Conservation (phyloP, 176 grass and related monocot species). For the Poa pratensis region DNA sequence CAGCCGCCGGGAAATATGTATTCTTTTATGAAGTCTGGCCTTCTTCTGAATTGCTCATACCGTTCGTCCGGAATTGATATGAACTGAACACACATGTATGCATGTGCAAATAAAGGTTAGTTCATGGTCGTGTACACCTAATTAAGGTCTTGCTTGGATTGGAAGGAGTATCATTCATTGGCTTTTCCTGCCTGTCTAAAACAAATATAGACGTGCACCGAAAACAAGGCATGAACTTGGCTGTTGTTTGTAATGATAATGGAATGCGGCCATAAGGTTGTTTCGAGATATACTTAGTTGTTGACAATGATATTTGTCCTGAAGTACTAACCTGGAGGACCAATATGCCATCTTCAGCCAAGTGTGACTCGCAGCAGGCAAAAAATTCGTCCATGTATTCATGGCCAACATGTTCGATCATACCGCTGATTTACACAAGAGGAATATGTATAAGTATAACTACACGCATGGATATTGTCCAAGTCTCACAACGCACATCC, state of each 20-base stretch:
- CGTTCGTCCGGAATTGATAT: constrained; percentile 11
- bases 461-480: not conserved
- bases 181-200: not conserved
- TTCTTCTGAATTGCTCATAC: not conserved
- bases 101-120: constrained; percentile 13
- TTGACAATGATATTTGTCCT: not conserved
- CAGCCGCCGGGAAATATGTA: constrained; percentile 19
- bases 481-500: not conserved
- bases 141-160: constrained; percentile 4
- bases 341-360: constrained; percentile 27
- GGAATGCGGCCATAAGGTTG: too few relatives aligned
- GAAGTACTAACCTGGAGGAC: constrained; percentile 13
- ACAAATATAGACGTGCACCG: not conserved
- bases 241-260: too few relatives aligned
- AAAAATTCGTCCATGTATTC: not conserved
- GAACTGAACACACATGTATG: constrained; percentile 14
- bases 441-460: not conserved
- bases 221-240: not conserved
- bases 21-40: constrained; percentile 15
- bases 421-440: not conserved
- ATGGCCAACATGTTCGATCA: constrained; percentile 27
- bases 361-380: not conserved
- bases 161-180: constrained; percentile 1
- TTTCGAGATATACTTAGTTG: not conserved
- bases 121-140: not conserved